Evolutionary conservation across 805 yeast genomes (phyloP).

Genomic region (Wickerhamia fluorescens): DNA sequence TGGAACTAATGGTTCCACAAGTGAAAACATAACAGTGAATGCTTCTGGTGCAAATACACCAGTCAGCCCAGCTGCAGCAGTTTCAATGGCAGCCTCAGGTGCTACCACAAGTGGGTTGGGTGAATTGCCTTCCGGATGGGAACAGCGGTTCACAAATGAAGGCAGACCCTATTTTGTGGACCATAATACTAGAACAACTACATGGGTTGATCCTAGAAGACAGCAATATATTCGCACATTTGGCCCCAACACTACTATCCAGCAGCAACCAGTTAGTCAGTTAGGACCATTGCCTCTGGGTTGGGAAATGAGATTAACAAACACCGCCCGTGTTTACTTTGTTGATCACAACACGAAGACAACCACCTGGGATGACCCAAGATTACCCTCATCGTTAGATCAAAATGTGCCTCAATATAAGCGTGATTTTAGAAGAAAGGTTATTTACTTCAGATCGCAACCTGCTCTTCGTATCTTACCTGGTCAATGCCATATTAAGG

Average conservation of each 20-base stretch:
- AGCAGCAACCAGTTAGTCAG: conserved; percentile 96
- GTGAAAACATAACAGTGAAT: conserved; percentile 43
- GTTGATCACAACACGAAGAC: conserved; percentile 99
- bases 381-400: conserved; percentile 93
- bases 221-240: conserved; percentile 96
- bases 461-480: conserved; percentile 96
- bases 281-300: conserved; percentile 97
- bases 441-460: conserved; percentile 95
- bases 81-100: conserved; percentile 65
- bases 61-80: conserved; percentile 62
- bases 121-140: conserved; percentile 98
- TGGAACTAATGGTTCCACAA: conserved; percentile 11
- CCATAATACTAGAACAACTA: conserved; percentile 98
- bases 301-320: conserved; percentile 99
- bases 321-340: conserved; percentile 96
- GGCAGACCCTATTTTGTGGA: conserved; percentile 98
- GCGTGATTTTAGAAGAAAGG: conserved; percentile 97
- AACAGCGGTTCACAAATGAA: conserved; percentile 94
- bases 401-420: conserved; percentile 98
- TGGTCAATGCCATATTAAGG: conserved; percentile 98
- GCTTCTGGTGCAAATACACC: conserved; percentile 41
- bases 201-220: conserved; percentile 99
- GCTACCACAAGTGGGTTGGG: conserved; percentile 95
- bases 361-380: conserved; percentile 99
- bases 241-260: conserved; percentile 86